phyloP scores from a whole-genome alignment of 192 early-diverging fungal genomes.

The Linnemannia schmuckeri region DNA sequence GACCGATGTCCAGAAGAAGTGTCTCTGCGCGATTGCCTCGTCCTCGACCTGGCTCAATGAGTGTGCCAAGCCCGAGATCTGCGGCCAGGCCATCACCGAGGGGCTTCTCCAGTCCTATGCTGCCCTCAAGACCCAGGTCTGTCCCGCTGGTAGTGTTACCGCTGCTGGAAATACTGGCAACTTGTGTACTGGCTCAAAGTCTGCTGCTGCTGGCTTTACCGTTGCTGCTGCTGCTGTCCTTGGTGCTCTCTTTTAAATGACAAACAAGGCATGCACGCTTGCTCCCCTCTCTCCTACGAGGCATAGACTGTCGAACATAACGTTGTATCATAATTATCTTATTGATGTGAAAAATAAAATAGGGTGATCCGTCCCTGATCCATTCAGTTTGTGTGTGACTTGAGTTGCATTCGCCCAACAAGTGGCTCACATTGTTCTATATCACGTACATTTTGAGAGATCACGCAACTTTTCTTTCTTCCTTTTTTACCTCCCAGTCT shows the following conservation, averaged over 20 bases:
- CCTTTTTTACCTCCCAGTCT: neutral
- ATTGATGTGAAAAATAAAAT: neutral
- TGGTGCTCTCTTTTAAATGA: neutral
- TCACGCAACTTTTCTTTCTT: neutral
- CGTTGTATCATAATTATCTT: neutral
- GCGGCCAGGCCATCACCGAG: too few species aligned
- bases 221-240: neutral
- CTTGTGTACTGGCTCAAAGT: neutral
- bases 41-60: conserved; percentile 2
- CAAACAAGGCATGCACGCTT: neutral
- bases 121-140: neutral
- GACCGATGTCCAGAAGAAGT: neutral
- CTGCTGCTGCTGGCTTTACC: neutral
- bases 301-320: neutral
- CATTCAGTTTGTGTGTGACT: neutral
- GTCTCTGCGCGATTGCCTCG: conserved; percentile 13
- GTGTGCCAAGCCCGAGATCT: neutral
- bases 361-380: neutral
- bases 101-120: neutral
- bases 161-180: neutral
- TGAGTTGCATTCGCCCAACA: neutral
- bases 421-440: neutral
- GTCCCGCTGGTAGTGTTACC: neutral
- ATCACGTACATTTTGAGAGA: neutral
- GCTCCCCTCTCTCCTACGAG: neutral